These are phyloP conservation scores for Eucalyptus pauciflora DNA, from an alignment of 345 rosid species.

Conservation along the genomic window DNA sequence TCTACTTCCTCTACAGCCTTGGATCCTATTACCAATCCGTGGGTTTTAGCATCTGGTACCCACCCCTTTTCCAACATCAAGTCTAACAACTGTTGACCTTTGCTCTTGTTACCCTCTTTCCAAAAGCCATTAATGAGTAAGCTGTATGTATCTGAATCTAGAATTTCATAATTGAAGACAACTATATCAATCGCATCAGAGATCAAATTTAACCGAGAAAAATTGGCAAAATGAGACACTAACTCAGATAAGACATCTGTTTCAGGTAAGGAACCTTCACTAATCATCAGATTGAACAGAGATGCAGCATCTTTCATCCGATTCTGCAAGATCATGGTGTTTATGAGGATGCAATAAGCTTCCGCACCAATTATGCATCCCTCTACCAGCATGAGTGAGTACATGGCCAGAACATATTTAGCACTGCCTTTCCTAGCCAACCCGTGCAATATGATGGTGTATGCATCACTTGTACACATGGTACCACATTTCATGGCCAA, in stretches of 20 bases:
- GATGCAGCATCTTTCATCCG: constrained; percentile 12
- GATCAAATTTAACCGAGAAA: constrained; percentile 7
- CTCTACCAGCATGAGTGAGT: constrained; percentile 24
- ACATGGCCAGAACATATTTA: constrained; percentile 4
- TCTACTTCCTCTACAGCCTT: constrained; percentile 1
- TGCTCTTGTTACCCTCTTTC: constrained; percentile 28
- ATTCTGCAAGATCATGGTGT: constrained; percentile 10
- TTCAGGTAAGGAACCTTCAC: constrained; percentile 24
- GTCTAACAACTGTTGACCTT: constrained; percentile 24
- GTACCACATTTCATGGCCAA: constrained; percentile 18
- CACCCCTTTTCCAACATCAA: constrained; percentile 45
- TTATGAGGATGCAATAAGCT: constrained; percentile 29
- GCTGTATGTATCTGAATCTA: constrained; percentile 16
- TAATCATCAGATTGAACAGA: constrained; percentile 25
- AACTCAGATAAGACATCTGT: constrained; percentile 5
- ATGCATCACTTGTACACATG: constrained; percentile 7
- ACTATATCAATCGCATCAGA: constrained; percentile 8
- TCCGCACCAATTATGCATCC: constrained; percentile 21
- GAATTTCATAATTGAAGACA: constrained; percentile 1
- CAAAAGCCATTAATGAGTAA: constrained; percentile 23
- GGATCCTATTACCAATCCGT: constrained; percentile 31
- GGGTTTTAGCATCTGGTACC: constrained; percentile 34
- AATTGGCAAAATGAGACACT: constrained; percentile 8
- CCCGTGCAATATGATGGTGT: constrained; percentile 19
- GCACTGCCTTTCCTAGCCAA: constrained; percentile 3